Conservation (phyloP, 352 stramenopile species). For the Peronosclerospora sorghi region DNA sequence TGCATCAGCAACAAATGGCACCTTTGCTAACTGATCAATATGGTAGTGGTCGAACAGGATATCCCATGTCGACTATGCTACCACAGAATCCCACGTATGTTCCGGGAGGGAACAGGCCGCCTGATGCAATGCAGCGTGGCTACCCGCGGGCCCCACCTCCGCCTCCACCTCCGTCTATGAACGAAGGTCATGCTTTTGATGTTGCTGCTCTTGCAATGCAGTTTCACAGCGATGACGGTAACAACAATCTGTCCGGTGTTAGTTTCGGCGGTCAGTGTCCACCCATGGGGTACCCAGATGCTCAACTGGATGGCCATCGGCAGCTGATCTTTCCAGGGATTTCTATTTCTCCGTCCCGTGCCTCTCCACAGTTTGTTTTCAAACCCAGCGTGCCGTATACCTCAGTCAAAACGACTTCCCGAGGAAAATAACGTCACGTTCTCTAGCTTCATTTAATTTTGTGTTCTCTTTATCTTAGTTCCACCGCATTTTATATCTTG, state of each 20-base stretch:
- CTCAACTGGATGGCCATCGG: conserved; percentile 6
- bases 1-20: conserved; percentile 19
- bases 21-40: conserved; percentile 19
- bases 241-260: conserved; percentile 23
- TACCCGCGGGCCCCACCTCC: conserved; percentile 24
- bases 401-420: too few relatives aligned
- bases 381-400: too few relatives aligned
- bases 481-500: too few relatives aligned
- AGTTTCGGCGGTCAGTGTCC: conserved; percentile 25
- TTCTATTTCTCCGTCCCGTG: too few relatives aligned
- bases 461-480: too few relatives aligned
- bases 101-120: conserved; percentile 16
- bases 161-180: conserved; percentile 12
- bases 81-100: conserved; percentile 24
- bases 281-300: conserved; percentile 15
- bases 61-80: conserved; percentile 18
- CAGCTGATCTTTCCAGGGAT: too few relatives aligned
- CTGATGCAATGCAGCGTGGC: conserved; percentile 11
- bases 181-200: conserved; percentile 25
- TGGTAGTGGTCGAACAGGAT: conserved; percentile 7
- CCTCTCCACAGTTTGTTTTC: too few relatives aligned
- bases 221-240: conserved; percentile 36
- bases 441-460: too few relatives aligned
- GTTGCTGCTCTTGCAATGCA: conserved; percentile 71
- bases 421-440: too few relatives aligned